These are phyloP conservation scores for Nymphaea thermarum DNA, from an alignment of 164 flowering plant genomes.

Conservation along the genomic window DNA sequence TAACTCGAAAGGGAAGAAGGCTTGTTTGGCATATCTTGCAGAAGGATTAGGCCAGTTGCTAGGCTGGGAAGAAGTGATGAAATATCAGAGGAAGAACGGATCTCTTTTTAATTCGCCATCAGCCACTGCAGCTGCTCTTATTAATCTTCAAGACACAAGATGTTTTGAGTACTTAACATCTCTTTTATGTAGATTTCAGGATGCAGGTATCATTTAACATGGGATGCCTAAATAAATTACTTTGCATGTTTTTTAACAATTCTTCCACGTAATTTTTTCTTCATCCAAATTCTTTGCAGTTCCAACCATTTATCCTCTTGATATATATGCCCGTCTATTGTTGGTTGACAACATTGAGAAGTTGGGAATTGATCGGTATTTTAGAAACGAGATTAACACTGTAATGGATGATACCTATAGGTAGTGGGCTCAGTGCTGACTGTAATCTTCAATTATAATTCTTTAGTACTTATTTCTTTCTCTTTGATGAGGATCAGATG, in stretches of 20 bases:
- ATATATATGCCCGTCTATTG: slow-evolving; percentile 38
- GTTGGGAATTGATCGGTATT: slow-evolving; percentile 64
- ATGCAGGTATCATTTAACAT: slow-evolving; percentile 40
- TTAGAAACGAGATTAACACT: slow-evolving; percentile 39
- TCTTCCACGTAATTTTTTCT: not conserved
- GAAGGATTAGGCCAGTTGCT: slow-evolving; percentile 65
- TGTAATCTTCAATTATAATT: not conserved
- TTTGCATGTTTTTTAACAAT: too few species aligned
- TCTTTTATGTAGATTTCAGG: slow-evolving; percentile 35
- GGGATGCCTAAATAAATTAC: not conserved
- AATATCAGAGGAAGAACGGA: slow-evolving; percentile 76
- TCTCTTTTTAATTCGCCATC: slow-evolving; percentile 90
- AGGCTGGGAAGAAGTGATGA: slow-evolving; percentile 58
- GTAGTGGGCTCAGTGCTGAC: slow-evolving; percentile 17
- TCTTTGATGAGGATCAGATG: slow-evolving; percentile 24
- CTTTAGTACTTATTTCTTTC: not conserved
- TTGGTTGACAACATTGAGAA: slow-evolving; percentile 56
- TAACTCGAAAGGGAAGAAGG: slow-evolving; percentile 24
- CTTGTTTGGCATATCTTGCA: slow-evolving; percentile 61
- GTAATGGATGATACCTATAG: slow-evolving; percentile 54
- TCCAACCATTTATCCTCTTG: slow-evolving; percentile 65
- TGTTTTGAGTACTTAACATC: slow-evolving; percentile 57
- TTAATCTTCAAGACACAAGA: slow-evolving; percentile 27
- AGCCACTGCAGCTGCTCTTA: slow-evolving; percentile 70
- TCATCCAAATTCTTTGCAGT: slow-evolving; percentile 31